Base-by-base conservation (phyloP, 106 monocot species). In the Iris macrosiphon region DNA sequence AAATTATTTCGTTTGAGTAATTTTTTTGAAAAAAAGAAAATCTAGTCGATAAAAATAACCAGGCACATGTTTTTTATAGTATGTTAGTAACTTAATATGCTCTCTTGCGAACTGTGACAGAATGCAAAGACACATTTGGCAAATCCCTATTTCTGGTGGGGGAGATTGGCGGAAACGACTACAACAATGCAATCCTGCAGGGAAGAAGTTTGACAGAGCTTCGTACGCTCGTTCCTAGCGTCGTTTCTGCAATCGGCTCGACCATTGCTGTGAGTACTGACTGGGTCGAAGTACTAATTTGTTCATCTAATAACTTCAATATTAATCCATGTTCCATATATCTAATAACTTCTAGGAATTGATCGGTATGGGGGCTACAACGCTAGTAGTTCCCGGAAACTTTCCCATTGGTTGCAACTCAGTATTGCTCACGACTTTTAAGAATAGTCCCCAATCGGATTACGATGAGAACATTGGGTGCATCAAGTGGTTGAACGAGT, bases 151-250 rank as follows among this genome's bases (percentile, higher is more conserved):
- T 85, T 33, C n/a, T 76, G 9, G 64, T 85, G 13, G 85, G 85
- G 10, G 79, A 79, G 57, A 79, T 79, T 2, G 85, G 85, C 26
- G 72, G 62, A 0, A 85, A 85, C 19, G 79, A 85, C 35, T 79
- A 69, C 34, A 76, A 69, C 30, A 57, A 65, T 9, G 64, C 57
- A 0, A 62, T 79, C 42, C 25, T 65, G 5, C 6, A 7, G 3
- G 31, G 31, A 40, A 57, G 38, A 13, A 14, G 30, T 6, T 6
- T 63, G 0, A n/a, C 52, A 1, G 66, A 65, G 52, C 45, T 73
- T 6, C 30, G 6, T 23, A 31, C 60, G 4, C 45, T 45, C 14
- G 28, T 46, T 21, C 60, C 60, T 2, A 10, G 12, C 4, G 20
- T 46, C 29, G 45, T 61, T 45, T 17, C 14, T 10, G 12, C 44